Evolutionary conservation across 2,329 filamentous ascomycete species (phyloP).

Genomic region (Dryadomyces quercivorus): DNA sequence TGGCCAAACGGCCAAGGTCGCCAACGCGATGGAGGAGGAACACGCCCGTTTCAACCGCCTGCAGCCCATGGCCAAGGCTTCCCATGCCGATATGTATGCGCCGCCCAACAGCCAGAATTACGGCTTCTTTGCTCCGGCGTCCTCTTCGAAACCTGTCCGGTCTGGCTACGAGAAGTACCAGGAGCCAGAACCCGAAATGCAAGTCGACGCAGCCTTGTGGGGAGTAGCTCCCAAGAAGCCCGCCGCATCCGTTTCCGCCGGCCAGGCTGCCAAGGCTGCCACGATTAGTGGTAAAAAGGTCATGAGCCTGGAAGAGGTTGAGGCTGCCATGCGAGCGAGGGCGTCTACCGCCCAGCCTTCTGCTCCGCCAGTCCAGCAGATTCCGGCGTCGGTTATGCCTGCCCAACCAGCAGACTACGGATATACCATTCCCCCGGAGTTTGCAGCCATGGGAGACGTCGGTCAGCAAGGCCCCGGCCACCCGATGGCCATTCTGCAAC

Average conservation of each 20-base stretch:
- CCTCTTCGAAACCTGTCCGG: slow-evolving; percentile 45
- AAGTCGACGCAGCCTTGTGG: slow-evolving; percentile 91
- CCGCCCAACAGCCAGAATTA: slow-evolving; percentile 14
- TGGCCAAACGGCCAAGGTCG: slow-evolving; percentile 77
- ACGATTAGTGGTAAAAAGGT: slow-evolving; percentile 51
- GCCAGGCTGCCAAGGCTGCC: slow-evolving; percentile 18
- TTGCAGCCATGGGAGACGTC: background rate
- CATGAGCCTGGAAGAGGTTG: slow-evolving; percentile 93
- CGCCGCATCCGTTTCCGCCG: slow-evolving; percentile 12
- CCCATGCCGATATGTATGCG: background rate
- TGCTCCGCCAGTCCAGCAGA: slow-evolving; percentile 17
- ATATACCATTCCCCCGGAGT: slow-evolving; percentile 5
- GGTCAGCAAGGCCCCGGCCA: slow-evolving; percentile 19
- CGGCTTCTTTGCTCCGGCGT: slow-evolving; percentile 7
- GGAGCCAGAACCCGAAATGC: slow-evolving; percentile 76
- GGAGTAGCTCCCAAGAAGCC: slow-evolving; percentile 56
- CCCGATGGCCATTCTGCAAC: slow-evolving; percentile 42
- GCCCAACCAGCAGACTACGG: slow-evolving; percentile 9
- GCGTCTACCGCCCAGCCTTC: slow-evolving; percentile 24
- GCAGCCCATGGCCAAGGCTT: slow-evolving; percentile 41
- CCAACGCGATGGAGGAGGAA: slow-evolving; percentile 80
- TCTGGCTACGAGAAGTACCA: slow-evolving; percentile 89
- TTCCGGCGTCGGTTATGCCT: slow-evolving; percentile 14
- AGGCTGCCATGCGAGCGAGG: slow-evolving; percentile 77
- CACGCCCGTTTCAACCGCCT: slow-evolving; percentile 73